These are phyloP conservation scores for Pythium volutum DNA, from an alignment of 352 stramenopile species.

Conservation along the genomic window DNA sequence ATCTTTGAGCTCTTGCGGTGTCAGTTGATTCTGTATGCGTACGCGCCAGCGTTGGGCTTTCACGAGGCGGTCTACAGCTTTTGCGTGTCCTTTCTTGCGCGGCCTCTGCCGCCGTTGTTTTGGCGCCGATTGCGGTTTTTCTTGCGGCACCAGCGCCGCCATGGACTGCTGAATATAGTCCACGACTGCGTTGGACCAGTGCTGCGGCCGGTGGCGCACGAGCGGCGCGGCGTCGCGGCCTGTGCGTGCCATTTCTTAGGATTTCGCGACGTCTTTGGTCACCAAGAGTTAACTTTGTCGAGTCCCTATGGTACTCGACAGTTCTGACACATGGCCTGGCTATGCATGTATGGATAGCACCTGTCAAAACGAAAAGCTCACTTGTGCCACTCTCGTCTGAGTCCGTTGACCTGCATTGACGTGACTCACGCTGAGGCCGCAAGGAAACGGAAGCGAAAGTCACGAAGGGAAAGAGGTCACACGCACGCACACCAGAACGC, in stretches of 20 bases:
- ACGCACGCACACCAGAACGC: background rate
- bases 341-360: background rate
- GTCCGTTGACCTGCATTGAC: too few species aligned
- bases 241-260: background rate
- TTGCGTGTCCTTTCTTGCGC: background rate
- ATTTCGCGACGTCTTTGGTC: background rate
- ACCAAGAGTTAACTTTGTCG: background rate
- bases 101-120: conserved; percentile 1
- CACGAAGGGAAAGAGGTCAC: background rate
- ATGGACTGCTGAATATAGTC: conserved; percentile 18
- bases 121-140: background rate
- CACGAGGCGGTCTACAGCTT: too few species aligned
- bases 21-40: conserved; percentile 20
- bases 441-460: too few species aligned
- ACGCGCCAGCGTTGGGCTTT: background rate
- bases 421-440: background rate
- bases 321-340: background rate
- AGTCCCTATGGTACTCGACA: background rate
- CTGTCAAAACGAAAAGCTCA: background rate
- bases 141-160: background rate
- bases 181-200: conserved; percentile 11
- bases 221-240: background rate
- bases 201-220: conserved; percentile 21
- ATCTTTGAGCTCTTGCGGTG: conserved; percentile 34
- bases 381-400: background rate